Evolutionary conservation across 140 eudicot species (phyloP).

Genomic region (Anethum foeniculum): DNA sequence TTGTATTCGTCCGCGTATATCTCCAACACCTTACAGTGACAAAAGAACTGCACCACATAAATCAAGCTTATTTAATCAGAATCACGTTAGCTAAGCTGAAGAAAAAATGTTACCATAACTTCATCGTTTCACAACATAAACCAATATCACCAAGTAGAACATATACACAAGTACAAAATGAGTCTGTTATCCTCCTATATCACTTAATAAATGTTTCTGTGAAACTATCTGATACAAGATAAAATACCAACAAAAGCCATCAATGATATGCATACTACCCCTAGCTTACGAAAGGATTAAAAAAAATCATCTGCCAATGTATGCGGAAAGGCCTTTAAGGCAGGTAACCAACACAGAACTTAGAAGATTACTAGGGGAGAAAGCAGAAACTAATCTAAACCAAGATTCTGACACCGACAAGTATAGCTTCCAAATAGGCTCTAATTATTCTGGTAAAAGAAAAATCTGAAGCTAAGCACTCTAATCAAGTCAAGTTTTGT

Average conservation of each 20-base stretch:
- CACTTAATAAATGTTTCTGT: neutral
- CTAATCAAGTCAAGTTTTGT: neutral
- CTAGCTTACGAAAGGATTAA: neutral
- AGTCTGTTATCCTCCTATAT: neutral
- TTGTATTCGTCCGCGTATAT: neutral
- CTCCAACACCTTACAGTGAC: constrained; percentile 11
- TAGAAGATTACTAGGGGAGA: neutral
- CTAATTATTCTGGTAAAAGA: neutral
- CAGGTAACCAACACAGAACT: neutral
- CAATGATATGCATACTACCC: neutral
- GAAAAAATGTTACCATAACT: neutral
- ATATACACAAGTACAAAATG: neutral
- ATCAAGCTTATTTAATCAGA: neutral
- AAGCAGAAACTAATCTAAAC: neutral
- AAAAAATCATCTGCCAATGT: neutral
- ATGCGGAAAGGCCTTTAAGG: neutral
- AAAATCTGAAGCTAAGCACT: neutral
- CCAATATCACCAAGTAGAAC: neutral
- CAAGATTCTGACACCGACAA: neutral
- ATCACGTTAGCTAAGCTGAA: neutral
- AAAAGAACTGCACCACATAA: constrained; percentile 5
- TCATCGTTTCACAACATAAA: neutral
- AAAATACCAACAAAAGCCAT: no score
- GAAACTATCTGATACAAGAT: no score
- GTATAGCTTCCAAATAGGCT: neutral